A percentile compares a stretch with the other conserved stretches of the same genome.
Evolutionary conservation across 2,329 filamentous ascomycete genomes (phyloP).

Genomic region (Penicillium sp.): DNA sequence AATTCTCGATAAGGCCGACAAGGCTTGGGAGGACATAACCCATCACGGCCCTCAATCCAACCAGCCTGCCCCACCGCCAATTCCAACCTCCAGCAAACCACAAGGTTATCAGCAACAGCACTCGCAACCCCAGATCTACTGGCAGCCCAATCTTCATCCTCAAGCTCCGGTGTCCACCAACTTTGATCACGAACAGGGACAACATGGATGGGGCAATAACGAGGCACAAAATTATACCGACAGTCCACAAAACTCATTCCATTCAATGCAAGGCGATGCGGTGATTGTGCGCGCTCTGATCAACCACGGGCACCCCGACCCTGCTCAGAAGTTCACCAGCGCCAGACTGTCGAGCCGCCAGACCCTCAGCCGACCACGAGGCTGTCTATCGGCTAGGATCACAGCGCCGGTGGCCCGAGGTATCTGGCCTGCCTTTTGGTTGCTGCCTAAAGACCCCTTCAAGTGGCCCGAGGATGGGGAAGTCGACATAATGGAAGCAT

Average conservation of each 20-base stretch:
- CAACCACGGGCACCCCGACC: conserved; percentile 23
- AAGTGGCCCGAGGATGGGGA: conserved; percentile 27
- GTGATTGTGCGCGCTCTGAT: conserved; percentile 24
- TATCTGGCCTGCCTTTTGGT: conserved; percentile 28
- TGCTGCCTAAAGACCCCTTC: conserved; percentile 28
- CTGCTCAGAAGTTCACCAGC: conserved; percentile 23
- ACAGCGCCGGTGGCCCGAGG: conserved; percentile 21
- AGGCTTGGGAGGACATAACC: conserved; percentile 20
- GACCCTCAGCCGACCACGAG: conserved; percentile 21
- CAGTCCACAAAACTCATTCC: conserved; percentile 24
- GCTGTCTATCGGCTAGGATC: conserved; percentile 25
- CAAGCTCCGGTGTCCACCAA: conserved; percentile 20
- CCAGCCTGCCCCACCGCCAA: conserved; percentile 19
- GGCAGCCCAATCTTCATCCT: conserved; percentile 21
- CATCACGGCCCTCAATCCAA: conserved; percentile 11
- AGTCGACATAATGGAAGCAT: conserved; percentile 26
- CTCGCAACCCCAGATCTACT: conserved; percentile 23
- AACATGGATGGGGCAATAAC: conserved; percentile 26
- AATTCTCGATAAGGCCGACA: conserved; percentile 23
- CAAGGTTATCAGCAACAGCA: conserved; percentile 17
- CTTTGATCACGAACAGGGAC: conserved; percentile 23
- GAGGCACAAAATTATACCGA: conserved; percentile 25
- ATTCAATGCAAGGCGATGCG: conserved; percentile 21
- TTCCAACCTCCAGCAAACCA: conserved; percentile 23
- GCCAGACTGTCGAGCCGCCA: conserved; percentile 24